Evolutionary conservation across 179 eudicot species (phyloP).

Genomic region (Silene noctiflora): DNA sequence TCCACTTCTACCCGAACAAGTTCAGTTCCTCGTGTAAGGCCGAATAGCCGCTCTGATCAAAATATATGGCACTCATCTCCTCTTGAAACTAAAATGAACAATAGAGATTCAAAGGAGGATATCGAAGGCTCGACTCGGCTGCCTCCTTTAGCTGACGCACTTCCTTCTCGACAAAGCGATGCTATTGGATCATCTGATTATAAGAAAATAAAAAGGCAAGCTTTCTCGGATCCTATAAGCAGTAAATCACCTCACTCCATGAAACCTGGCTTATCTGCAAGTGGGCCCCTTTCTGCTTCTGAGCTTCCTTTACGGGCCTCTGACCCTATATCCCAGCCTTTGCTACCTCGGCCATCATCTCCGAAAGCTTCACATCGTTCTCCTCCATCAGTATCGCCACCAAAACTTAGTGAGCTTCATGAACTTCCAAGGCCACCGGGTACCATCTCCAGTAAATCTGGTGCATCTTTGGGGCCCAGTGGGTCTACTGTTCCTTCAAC

Average conservation of each 20-base stretch:
- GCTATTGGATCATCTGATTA: constrained; percentile 46
- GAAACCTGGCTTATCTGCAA: constrained; percentile 44
- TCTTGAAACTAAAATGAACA: constrained; percentile 48
- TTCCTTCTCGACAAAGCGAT: constrained; percentile 40
- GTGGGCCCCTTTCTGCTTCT: constrained; percentile 58
- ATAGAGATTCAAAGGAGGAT: constrained; percentile 43
- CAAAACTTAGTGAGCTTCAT: constrained; percentile 90
- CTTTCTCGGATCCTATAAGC: constrained; percentile 80
- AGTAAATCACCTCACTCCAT: constrained; percentile 46
- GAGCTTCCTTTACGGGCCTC: neutral
- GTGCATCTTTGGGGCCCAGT: constrained; percentile 21
- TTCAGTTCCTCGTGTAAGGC: constrained; percentile 47
- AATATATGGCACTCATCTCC: constrained; percentile 69
- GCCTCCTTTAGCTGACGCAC: constrained; percentile 54
- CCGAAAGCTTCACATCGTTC: constrained; percentile 53
- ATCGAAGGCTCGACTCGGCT: constrained; percentile 41
- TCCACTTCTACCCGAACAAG: constrained; percentile 43
- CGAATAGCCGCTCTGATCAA: constrained; percentile 30
- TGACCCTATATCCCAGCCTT: constrained; percentile 36
- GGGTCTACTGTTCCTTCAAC: constrained; percentile 66
- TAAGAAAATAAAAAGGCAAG: constrained; percentile 56
- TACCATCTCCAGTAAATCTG: constrained; percentile 43
- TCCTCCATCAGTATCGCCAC: constrained; percentile 69
- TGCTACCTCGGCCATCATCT: constrained; percentile 45
- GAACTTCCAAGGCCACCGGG: constrained; percentile 97